These are phyloP conservation scores for Strigomonas culicis DNA, from an alignment of 208 protist species.

Conservation along the genomic window DNA sequence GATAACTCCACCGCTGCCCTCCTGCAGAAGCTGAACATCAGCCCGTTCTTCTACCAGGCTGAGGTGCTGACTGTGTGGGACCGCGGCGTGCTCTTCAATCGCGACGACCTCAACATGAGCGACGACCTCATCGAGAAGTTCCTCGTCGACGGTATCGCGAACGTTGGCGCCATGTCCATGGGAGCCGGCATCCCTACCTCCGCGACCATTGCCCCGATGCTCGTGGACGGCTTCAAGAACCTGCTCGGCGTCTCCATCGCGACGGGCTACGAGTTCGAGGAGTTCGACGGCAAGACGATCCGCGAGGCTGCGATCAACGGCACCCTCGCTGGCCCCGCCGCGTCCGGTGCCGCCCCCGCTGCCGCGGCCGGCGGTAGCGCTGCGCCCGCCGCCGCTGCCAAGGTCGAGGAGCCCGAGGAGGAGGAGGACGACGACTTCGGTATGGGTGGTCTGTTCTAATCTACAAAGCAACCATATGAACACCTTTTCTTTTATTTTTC, in stretches of 20 bases:
- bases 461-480: not conserved
- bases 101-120: slow-evolving; percentile 94
- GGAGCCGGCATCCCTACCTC: slow-evolving; percentile 93
- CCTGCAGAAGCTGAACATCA: slow-evolving; percentile 98
- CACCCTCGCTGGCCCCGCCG: slow-evolving; percentile 66
- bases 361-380: slow-evolving; percentile 35
- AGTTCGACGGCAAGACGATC: slow-evolving; percentile 79
- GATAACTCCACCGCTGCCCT: slow-evolving; percentile 96
- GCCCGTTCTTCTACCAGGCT: slow-evolving; percentile 98
- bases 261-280: slow-evolving; percentile 92
- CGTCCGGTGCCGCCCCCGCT: slow-evolving; percentile 50
- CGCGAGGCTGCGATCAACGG: slow-evolving; percentile 88
- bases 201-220: slow-evolving; percentile 94
- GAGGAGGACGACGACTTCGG: slow-evolving; percentile 84
- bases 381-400: slow-evolving; percentile 35
- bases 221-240: slow-evolving; percentile 97
- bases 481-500: slow-evolving; percentile 16
- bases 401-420: slow-evolving; percentile 54
- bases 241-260: slow-evolving; percentile 94
- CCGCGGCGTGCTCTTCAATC: slow-evolving; percentile 92
- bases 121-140: slow-evolving; percentile 89
- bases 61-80: slow-evolving; percentile 94
- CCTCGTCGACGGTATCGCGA: slow-evolving; percentile 87
- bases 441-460: slow-evolving; percentile 85
- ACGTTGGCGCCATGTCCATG: slow-evolving; percentile 95